Conservation (phyloP, 2,329 filamentous ascomycete genomes). For the Trichoderma semiorbis region DNA sequence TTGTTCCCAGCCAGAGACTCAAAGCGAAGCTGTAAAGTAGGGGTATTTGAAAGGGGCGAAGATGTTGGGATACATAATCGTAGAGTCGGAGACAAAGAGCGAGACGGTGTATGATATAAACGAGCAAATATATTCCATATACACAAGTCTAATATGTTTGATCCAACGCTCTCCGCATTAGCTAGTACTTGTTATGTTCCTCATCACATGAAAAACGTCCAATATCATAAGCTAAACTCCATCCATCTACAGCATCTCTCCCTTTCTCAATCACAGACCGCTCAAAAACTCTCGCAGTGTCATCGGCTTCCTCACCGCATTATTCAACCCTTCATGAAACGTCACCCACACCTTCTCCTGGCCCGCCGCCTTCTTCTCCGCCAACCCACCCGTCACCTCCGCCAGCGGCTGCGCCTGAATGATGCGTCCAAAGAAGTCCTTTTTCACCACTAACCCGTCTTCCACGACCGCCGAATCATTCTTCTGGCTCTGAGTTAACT, state of each 20-base stretch:
- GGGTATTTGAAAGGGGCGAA: background rate
- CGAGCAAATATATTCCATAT: background rate
- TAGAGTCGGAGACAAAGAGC: background rate
- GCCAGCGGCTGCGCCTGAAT: conserved; percentile 45
- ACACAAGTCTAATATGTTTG: background rate
- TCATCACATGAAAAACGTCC: background rate
- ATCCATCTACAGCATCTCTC: background rate
- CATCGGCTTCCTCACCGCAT: conserved; percentile 86
- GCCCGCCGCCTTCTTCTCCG: conserved; percentile 38
- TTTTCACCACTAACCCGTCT: conserved; percentile 47
- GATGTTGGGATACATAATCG: background rate
- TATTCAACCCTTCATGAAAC: conserved; percentile 86
- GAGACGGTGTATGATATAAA: conserved; percentile 1
- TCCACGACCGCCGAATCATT: conserved; percentile 35
- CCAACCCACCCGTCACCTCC: conserved; percentile 40
- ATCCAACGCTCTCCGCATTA: background rate
- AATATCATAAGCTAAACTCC: background rate
- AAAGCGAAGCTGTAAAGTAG: conserved; percentile 49
- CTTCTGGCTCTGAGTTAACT: background rate
- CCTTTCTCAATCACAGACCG: conserved; percentile 46
- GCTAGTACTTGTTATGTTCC: background rate
- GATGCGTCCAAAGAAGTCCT: conserved; percentile 82
- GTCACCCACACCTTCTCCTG: conserved; percentile 74
- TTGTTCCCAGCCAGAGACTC: conserved; percentile 49
- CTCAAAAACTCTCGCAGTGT: conserved; percentile 74